These are phyloP conservation scores for Corchorus capsularis DNA, from an alignment of 345 rosid genomes.

Conservation along the genomic window DNA sequence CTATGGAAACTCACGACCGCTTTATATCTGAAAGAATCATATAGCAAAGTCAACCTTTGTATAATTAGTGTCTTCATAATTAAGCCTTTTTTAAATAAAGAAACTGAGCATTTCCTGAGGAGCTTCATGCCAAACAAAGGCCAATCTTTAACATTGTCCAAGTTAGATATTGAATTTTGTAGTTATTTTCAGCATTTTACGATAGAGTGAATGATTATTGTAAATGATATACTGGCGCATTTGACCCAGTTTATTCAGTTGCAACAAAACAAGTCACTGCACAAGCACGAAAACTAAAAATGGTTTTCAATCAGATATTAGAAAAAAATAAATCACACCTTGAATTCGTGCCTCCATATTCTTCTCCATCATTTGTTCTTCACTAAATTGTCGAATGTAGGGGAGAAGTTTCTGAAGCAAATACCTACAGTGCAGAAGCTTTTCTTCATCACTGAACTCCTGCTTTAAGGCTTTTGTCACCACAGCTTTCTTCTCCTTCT, in stretches of 20 bases:
- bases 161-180: no score
- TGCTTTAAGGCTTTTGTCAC: background rate
- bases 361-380: slow-evolving; percentile 42
- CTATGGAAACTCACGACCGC: no score
- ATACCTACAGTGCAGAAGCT: slow-evolving; percentile 27
- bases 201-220: background rate
- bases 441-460: slow-evolving; percentile 2
- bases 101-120: no score
- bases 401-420: slow-evolving; percentile 41
- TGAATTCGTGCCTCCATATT: slow-evolving; percentile 30
- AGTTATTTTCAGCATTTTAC: background rate
- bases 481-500: background rate
- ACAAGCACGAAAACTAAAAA: background rate
- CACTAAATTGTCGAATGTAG: slow-evolving; percentile 26
- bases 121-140: no score
- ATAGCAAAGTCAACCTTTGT: background rate
- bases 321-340: slow-evolving; percentile 30
- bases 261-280: background rate
- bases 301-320: background rate
- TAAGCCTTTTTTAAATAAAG: background rate
- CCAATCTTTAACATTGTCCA: no score
- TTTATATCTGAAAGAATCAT: background rate
- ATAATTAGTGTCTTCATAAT: background rate
- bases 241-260: background rate
- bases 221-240: background rate